These are phyloP conservation scores for Calamus simplicifolius DNA, from an alignment of 176 grass and related monocot genomes.

Conservation along the genomic window DNA sequence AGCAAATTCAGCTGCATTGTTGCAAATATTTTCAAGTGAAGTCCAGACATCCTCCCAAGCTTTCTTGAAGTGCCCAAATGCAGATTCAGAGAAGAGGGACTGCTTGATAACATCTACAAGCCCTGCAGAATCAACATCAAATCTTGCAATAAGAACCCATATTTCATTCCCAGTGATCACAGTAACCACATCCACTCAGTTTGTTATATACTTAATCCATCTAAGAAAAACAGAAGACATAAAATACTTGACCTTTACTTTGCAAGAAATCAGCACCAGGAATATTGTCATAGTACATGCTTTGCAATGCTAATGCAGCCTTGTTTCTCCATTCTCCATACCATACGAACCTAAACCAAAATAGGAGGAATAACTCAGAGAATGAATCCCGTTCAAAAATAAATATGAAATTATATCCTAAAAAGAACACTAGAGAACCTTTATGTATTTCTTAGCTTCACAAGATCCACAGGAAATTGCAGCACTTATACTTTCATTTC, in stretches of 20 bases:
- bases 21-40: slow-evolving; percentile 60
- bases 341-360: slow-evolving; percentile 60
- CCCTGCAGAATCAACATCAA: slow-evolving; percentile 19
- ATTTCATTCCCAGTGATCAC: too few relatives aligned
- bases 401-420: slow-evolving; percentile 3
- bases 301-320: slow-evolving; percentile 30
- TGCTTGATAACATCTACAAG: slow-evolving; percentile 21
- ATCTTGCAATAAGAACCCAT: background rate
- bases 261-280: slow-evolving; percentile 21
- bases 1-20: slow-evolving; percentile 56
- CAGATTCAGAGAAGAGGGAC: slow-evolving; percentile 12
- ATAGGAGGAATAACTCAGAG: slow-evolving; percentile 11
- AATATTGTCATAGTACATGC: slow-evolving; percentile 17
- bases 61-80: slow-evolving; percentile 26
- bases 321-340: slow-evolving; percentile 57
- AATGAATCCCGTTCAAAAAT: slow-evolving; percentile 5
- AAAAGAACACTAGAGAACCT: slow-evolving; percentile 30
- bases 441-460: slow-evolving; percentile 36
- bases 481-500: slow-evolving; percentile 26
- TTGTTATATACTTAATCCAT: too few relatives aligned
- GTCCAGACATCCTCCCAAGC: slow-evolving; percentile 55
- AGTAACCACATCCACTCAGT: too few relatives aligned
- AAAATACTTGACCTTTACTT: slow-evolving; percentile 35
- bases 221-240: background rate
- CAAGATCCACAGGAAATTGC: slow-evolving; percentile 56